phyloP scores from a whole-genome alignment of 345 rosid species.

The Erodium maritimum region DNA sequence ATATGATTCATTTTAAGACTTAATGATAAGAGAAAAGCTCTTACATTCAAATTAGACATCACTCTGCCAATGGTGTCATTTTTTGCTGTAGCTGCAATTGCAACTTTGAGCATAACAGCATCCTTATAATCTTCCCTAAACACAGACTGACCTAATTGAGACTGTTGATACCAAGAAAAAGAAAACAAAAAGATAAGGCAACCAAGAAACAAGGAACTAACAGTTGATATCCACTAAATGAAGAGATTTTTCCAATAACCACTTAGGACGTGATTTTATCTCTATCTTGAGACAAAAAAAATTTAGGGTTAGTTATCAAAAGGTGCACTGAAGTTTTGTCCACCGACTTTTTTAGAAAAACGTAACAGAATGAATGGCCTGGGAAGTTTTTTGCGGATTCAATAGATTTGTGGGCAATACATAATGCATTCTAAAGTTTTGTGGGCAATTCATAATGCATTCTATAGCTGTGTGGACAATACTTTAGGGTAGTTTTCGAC shows the following conservation, averaged over 20 bases:
- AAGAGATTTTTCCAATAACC: too few species aligned
- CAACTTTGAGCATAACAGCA: slow-evolving; percentile 83
- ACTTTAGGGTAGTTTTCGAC: too few species aligned
- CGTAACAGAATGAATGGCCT: too few species aligned
- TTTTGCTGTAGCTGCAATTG: slow-evolving; percentile 75
- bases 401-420: too few species aligned
- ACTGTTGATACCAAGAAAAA: slow-evolving; percentile 28
- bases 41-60: slow-evolving; percentile 53
- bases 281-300: background rate
- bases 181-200: background rate
- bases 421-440: too few species aligned
- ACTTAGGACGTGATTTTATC: background rate
- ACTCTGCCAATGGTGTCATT: slow-evolving; percentile 69
- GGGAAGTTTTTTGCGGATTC: too few species aligned
- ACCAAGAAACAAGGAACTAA: background rate
- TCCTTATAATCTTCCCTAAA: slow-evolving; percentile 58
- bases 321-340: too few species aligned
- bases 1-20: background rate
- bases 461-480: too few species aligned
- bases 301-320: too few species aligned
- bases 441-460: too few species aligned
- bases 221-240: background rate
- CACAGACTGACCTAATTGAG: slow-evolving; percentile 47
- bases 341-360: too few species aligned
- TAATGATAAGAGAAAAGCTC: slow-evolving; percentile 8